These are phyloP conservation scores for Suhomyces terraborum DNA, from an alignment of 1,139 yeast species.

Conservation along the genomic window DNA sequence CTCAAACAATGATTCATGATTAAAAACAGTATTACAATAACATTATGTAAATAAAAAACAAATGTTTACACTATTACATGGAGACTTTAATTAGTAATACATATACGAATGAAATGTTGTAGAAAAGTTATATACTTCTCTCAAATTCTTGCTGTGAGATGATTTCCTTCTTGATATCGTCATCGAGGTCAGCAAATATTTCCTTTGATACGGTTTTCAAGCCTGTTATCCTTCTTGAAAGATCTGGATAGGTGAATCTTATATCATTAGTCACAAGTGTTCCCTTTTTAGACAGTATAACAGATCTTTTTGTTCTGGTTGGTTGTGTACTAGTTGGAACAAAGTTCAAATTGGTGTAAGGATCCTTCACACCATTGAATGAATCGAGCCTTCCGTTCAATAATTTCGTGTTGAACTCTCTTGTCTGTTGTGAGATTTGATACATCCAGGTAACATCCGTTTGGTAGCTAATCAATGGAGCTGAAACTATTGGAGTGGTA, in stretches of 20 bases:
- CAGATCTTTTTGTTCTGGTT: constrained; percentile 30
- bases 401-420: constrained; percentile 65
- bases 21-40: background rate
- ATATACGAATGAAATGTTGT: constrained; percentile 8
- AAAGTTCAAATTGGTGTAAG: constrained; percentile 77
- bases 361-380: constrained; percentile 66
- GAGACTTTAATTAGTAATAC: constrained; percentile 11
- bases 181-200: constrained; percentile 59
- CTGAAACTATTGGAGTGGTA: constrained; percentile 40
- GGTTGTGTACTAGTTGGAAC: constrained; percentile 82
- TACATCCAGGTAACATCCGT: constrained; percentile 84
- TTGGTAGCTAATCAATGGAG: constrained; percentile 46
- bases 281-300: constrained; percentile 27
- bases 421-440: constrained; percentile 78
- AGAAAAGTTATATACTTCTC: constrained; percentile 13
- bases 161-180: constrained; percentile 61
- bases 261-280: constrained; percentile 44
- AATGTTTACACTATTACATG: constrained; percentile 4
- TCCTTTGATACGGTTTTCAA: constrained; percentile 57
- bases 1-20: background rate
- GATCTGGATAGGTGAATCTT: constrained; percentile 46
- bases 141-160: constrained; percentile 66
- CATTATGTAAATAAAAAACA: constrained; percentile 2
- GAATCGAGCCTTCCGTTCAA: constrained; percentile 60
- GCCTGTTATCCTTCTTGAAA: constrained; percentile 59